Percentiles rank a stretch among this genome's conserved stretches.
Evolutionary conservation across 148 eudicot genomes (phyloP).

Genomic region (Amaranthus cruentus): DNA sequence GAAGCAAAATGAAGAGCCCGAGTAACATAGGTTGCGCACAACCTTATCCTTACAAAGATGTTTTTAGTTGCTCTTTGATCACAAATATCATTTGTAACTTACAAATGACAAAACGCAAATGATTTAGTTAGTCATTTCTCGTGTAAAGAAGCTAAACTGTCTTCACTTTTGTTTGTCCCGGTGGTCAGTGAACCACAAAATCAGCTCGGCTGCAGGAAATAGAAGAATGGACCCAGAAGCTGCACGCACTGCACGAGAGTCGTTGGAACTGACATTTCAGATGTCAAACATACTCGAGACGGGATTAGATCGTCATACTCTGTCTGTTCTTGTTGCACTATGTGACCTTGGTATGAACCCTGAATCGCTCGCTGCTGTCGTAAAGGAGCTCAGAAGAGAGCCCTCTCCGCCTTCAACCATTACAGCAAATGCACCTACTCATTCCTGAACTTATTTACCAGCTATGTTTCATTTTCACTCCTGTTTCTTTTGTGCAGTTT

Average conservation of each 20-base stretch:
- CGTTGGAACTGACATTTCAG: constrained; percentile 66
- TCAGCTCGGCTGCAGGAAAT: background rate
- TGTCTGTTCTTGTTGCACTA: constrained; percentile 63
- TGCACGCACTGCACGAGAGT: constrained; percentile 61
- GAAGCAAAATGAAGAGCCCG: too few relatives aligned
- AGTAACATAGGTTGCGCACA: too few relatives aligned
- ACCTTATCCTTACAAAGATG: too few relatives aligned
- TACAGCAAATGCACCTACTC: constrained; percentile 24
- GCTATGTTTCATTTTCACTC: background rate
- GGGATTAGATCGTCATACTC: constrained; percentile 83
- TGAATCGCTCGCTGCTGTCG: constrained; percentile 71
- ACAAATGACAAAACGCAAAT: too few relatives aligned
- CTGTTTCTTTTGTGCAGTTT: background rate
- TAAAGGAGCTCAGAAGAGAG: constrained; percentile 62
- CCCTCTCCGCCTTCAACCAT: constrained; percentile 26
- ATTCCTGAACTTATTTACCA: constrained; percentile 14
- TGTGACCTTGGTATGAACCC: constrained; percentile 75
- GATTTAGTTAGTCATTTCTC: too few relatives aligned
- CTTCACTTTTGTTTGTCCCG: background rate
- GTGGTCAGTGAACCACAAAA: background rate
- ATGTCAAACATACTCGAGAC: constrained; percentile 81
- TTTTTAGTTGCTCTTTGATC: too few relatives aligned
- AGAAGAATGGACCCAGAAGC: constrained; percentile 57
- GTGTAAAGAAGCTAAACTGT: background rate
- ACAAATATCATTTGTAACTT: too few relatives aligned